Percentiles rank a stretch among this genome's conserved stretches.
phyloP scores from a whole-genome alignment of 192 early-diverging fungal species.

The Rhizophagus sp. region DNA sequence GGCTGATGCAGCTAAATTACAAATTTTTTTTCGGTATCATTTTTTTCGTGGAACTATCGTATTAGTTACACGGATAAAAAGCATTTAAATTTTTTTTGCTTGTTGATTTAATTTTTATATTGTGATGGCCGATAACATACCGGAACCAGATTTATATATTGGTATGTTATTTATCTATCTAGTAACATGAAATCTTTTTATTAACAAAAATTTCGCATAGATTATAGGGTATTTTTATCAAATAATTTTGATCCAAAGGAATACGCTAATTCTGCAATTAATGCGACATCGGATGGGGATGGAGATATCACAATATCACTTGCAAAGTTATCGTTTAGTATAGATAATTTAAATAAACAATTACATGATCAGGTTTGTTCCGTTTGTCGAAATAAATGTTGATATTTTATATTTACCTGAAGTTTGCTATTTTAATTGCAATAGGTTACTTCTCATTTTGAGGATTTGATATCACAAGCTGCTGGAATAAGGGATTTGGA shows the following conservation, averaged over 20 bases:
- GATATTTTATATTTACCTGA: neutral
- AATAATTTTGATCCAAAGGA: slow-evolving; percentile 67
- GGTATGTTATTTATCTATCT: neutral
- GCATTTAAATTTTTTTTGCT: no score
- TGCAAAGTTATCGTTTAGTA: slow-evolving; percentile 64
- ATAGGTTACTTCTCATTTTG: slow-evolving; percentile 69
- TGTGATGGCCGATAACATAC: slow-evolving; percentile 7
- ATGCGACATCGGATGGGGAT: slow-evolving; percentile 55
- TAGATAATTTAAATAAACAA: slow-evolving; percentile 75
- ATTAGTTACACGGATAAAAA: no score
- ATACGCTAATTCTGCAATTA: slow-evolving; percentile 69
- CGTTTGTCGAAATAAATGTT: neutral
- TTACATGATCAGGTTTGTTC: slow-evolving; percentile 65
- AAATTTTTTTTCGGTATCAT: neutral
- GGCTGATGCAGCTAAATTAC: slow-evolving; percentile 30
- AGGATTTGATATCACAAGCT: slow-evolving; percentile 67
- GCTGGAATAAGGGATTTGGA: slow-evolving; percentile 67
- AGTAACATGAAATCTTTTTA: neutral
- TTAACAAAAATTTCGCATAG: slow-evolving; percentile 36
- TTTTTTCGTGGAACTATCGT: neutral
- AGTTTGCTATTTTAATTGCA: neutral
- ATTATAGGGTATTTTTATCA: slow-evolving; percentile 64
- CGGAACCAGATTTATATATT: slow-evolving; percentile 34
- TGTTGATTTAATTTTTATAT: no score
- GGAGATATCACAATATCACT: slow-evolving; percentile 66